Base-by-base conservation (phyloP, 164 flowering plant genomes). In the Tinospora cordifolia region DNA sequence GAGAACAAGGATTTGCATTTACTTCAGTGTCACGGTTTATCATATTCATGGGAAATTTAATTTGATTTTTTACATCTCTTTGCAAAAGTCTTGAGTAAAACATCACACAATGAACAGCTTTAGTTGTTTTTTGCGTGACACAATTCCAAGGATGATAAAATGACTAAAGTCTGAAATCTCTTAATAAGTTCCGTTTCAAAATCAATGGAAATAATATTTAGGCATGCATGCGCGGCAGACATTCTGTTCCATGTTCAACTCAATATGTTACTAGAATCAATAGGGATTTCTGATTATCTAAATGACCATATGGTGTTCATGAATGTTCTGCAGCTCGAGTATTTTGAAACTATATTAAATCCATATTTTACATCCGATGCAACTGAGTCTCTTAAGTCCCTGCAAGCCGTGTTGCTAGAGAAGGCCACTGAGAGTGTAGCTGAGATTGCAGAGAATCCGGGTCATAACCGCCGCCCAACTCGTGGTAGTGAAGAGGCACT, bases 401-500 rank as follows among this genome's bases (percentile, higher is more conserved):
- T 95, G 59, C 93, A 88, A 87, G 98, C 94, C 26, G 76, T 84
- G 26, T 80, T 95, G 38, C 74, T 95, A 75, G 98, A 95, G 80
- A 95, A 89, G 79, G 98, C 98, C 54, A 84, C 87, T 38, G 99
- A 92, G 78, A 78, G 86, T 71, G 83, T 78, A 64, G 24, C 84
- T 0, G 98, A 92, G 75, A 22, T 80, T 71, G 79, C 75, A 24
- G 99, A 95, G 77, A 88, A 79, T 69, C 90, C 91, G 62, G 90
- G 90, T 57, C 99, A 92, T 73, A 78, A 84, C n/a, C 96, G 94
- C n/a, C 84, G 96, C 40, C 60, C 94, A 57, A 92, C 98, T 73
- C 96, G 99, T 69, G 98, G 91, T 66, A 86, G 94, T 79, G 98
- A 95, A 79, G 99, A 92, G 47, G 88, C 85, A 1, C 76, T 86